These are phyloP conservation scores for Colletotrichum brevisporum DNA, from an alignment of 2,329 filamentous ascomycete genomes.

Conservation along the genomic window DNA sequence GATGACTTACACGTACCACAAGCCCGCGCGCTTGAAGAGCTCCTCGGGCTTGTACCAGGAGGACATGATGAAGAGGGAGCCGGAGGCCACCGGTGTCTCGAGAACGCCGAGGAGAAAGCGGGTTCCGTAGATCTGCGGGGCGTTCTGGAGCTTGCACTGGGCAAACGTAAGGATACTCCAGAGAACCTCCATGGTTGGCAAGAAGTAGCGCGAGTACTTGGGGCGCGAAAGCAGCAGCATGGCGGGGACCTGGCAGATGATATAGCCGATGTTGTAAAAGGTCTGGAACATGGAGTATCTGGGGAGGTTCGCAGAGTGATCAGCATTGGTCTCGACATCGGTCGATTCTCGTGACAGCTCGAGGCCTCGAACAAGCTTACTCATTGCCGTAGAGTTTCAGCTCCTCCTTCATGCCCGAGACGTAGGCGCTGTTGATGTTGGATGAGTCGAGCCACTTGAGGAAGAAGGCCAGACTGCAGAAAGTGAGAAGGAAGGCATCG, in stretches of 20 bases:
- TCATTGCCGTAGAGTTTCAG: conserved; percentile 51
- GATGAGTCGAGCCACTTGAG: conserved; percentile 51
- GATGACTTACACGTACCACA: conserved; percentile 60
- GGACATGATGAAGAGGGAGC: conserved; percentile 45
- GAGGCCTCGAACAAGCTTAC: conserved; percentile 25
- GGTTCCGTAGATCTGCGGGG: conserved; percentile 47
- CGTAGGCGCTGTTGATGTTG: conserved; percentile 55
- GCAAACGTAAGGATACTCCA: conserved; percentile 45
- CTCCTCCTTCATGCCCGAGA: conserved; percentile 56
- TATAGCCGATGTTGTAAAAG: conserved; percentile 41
- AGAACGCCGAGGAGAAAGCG: conserved; percentile 49
- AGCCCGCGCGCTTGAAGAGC: conserved; percentile 61
- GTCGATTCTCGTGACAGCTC: too few species aligned
- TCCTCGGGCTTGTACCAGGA: conserved; percentile 50
- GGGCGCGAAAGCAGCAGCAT: conserved; percentile 40
- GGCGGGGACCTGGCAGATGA: conserved; percentile 39
- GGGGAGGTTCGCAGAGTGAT: neutral
- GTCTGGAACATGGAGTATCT: conserved; percentile 39
- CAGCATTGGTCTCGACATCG: neutral
- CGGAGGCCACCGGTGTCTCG: conserved; percentile 38
- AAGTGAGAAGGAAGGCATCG: conserved; percentile 44
- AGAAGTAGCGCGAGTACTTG: conserved; percentile 42
- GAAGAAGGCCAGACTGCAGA: conserved; percentile 38
- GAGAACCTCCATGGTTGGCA: conserved; percentile 43
- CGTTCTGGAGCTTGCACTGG: conserved; percentile 44